Evolutionary conservation across 208 protist genomes (phyloP).

Genomic region (Leishmania arabica): DNA sequence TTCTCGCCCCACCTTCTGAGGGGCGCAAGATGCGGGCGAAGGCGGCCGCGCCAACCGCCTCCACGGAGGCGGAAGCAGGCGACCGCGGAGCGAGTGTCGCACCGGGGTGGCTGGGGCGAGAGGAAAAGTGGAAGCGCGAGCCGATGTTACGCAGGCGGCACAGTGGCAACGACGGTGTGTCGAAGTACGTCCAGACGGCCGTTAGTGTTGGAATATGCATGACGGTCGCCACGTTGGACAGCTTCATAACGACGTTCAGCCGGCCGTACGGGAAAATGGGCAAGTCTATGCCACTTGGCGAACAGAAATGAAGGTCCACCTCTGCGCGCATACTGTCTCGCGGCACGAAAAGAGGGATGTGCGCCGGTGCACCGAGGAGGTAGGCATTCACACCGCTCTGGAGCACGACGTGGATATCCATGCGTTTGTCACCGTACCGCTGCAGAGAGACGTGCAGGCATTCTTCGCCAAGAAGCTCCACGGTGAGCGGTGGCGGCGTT

Average conservation of each 20-base stretch:
- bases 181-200: slow-evolving; percentile 59
- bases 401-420: slow-evolving; percentile 45
- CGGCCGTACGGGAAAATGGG: slow-evolving; percentile 51
- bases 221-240: slow-evolving; percentile 30
- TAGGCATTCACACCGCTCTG: slow-evolving; percentile 37
- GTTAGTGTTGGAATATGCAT: slow-evolving; percentile 60
- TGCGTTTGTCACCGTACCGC: slow-evolving; percentile 61
- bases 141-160: slow-evolving; percentile 47
- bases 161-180: slow-evolving; percentile 47
- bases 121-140: slow-evolving; percentile 52
- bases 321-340: slow-evolving; percentile 31
- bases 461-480: slow-evolving; percentile 33
- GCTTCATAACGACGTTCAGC: slow-evolving; percentile 21
- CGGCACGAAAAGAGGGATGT: slow-evolving; percentile 32
- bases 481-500: slow-evolving; percentile 27
- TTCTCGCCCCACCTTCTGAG: background rate
- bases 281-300: slow-evolving; percentile 42
- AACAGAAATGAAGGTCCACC: slow-evolving; percentile 32
- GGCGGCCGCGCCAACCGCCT: slow-evolving; percentile 28
- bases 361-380: slow-evolving; percentile 31
- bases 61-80: slow-evolving; percentile 18
- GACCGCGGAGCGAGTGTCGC: slow-evolving; percentile 24
- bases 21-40: slow-evolving; percentile 20
- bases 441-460: slow-evolving; percentile 37
- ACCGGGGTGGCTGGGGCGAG: slow-evolving; percentile 13